Percentiles rank a stretch among this genome's conserved stretches.
phyloP scores from a whole-genome alignment of 78 protist species.

The Pigoraptor vietnamica region DNA sequence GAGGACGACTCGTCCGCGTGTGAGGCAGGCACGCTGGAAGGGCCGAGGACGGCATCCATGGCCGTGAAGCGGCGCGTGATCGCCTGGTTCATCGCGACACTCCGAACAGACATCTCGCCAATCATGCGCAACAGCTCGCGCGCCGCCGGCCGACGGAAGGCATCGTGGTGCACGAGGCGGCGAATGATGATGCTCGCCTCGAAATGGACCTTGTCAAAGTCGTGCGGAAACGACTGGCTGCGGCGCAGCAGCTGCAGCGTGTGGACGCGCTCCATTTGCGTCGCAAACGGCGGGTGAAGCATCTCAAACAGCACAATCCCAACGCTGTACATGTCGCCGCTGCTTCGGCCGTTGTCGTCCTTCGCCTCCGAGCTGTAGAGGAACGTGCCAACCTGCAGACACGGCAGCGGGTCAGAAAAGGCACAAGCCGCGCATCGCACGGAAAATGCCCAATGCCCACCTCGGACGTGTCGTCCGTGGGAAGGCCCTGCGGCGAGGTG shows the following conservation, averaged over 20 bases:
- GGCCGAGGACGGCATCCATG: background rate
- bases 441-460: background rate
- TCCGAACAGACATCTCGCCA: background rate
- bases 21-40: too few relatives aligned
- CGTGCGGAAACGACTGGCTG: background rate
- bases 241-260: background rate
- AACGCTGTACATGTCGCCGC: background rate
- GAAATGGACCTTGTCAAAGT: background rate
- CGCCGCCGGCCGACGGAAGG: background rate
- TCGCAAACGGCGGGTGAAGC: background rate
- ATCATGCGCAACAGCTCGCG: background rate
- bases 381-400: background rate
- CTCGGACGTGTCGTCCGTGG: background rate
- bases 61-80: background rate
- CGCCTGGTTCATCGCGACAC: background rate
- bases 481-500: background rate
- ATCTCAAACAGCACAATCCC: background rate
- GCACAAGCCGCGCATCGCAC: background rate
- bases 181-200: background rate
- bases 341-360: background rate
- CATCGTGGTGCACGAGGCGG: background rate
- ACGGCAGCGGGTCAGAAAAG: background rate
- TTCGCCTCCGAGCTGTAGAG: background rate
- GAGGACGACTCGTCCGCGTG: too few relatives aligned
- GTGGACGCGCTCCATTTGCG: background rate